phyloP scores from a whole-genome alignment of 1,139 yeast species.

The Diutina scorzettiae region DNA sequence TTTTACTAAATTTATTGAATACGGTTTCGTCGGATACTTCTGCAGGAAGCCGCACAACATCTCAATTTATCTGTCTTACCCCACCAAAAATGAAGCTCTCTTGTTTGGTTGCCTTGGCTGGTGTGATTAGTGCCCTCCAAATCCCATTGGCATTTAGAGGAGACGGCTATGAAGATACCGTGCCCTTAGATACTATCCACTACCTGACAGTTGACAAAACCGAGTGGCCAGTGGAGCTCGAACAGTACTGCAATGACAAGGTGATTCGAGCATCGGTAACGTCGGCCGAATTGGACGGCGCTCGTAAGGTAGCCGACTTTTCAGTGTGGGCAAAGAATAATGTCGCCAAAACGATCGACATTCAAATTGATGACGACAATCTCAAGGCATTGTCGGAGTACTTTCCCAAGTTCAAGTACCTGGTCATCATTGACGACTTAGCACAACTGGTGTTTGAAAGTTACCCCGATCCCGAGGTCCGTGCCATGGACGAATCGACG shows the following conservation, averaged over 20 bases:
- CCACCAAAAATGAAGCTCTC: constrained; percentile 1
- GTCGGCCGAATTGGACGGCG: constrained; percentile 16
- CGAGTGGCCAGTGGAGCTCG: constrained; percentile 34
- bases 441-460: constrained; percentile 45
- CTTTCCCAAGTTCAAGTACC: not conserved
- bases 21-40: no score
- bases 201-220: constrained; percentile 14
- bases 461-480: constrained; percentile 23
- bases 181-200: no score
- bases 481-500: constrained; percentile 7
- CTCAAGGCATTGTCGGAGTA: constrained; percentile 2
- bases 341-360: constrained; percentile 18
- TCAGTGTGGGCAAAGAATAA: constrained; percentile 23
- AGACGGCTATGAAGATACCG: no score
- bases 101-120: constrained; percentile 6
- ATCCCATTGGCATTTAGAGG: constrained; percentile 9
- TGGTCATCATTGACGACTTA: constrained; percentile 18
- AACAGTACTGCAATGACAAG: constrained; percentile 40
- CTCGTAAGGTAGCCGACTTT: constrained; percentile 18
- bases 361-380: constrained; percentile 19
- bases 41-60: no score
- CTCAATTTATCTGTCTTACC: no score
- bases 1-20: no score
- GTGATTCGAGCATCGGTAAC: constrained; percentile 8
- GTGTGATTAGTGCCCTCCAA: constrained; percentile 8